phyloP scores from a whole-genome alignment of 805 yeast species.

The Scheffersomyces coipomensis region DNA sequence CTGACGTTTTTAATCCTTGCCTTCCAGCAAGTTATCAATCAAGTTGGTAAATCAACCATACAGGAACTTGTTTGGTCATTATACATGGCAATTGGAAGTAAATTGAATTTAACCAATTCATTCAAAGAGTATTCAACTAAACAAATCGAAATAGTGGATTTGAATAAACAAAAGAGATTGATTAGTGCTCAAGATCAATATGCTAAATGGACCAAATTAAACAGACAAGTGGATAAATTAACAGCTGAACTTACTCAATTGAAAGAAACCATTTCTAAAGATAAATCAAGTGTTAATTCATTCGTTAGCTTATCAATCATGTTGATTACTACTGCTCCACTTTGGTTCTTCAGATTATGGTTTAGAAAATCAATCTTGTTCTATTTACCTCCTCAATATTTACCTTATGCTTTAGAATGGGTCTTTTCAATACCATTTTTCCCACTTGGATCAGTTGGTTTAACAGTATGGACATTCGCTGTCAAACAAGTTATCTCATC shows the following conservation, averaged over 20 bases:
- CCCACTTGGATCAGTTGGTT: slow-evolving; percentile 61
- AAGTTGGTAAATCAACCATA: slow-evolving; percentile 33
- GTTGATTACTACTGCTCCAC: slow-evolving; percentile 43
- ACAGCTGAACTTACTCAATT: slow-evolving; percentile 48
- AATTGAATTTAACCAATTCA: slow-evolving; percentile 27
- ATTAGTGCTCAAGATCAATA: slow-evolving; percentile 91
- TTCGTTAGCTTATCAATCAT: slow-evolving; percentile 32
- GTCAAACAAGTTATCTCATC: slow-evolving; percentile 28
- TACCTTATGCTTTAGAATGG: slow-evolving; percentile 59
- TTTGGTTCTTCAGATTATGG: slow-evolving; percentile 48
- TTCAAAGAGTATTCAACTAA: slow-evolving; percentile 20
- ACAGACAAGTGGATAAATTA: slow-evolving; percentile 64
- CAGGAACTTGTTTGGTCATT: slow-evolving; percentile 38
- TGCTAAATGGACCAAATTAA: slow-evolving; percentile 93
- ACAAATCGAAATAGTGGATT: slow-evolving; percentile 43
- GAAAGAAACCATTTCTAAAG: slow-evolving; percentile 34
- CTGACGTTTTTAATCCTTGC: slow-evolving; percentile 34
- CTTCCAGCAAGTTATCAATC: slow-evolving; percentile 30
- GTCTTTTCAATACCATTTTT: slow-evolving; percentile 62
- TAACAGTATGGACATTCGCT: slow-evolving; percentile 54
- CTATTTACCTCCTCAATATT: slow-evolving; percentile 54
- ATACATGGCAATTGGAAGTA: slow-evolving; percentile 31
- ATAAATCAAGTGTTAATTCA: slow-evolving; percentile 32
- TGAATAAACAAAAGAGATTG: slow-evolving; percentile 52
- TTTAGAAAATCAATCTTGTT: slow-evolving; percentile 55